Base-by-base conservation (phyloP, 1,139 yeast genomes). In the Candida sanyaensis region DNA sequence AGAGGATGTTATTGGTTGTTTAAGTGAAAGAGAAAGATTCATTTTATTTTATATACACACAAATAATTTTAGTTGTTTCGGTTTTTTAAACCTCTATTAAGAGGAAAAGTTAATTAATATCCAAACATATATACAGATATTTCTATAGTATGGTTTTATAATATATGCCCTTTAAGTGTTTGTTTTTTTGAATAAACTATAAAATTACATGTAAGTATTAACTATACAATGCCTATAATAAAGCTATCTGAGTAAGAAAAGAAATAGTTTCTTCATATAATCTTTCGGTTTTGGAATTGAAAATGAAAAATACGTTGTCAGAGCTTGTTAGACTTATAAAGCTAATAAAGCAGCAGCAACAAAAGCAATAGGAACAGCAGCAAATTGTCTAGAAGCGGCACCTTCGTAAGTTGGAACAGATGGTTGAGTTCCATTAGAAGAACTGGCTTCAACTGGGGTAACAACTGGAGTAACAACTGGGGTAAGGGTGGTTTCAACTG, bases 331-430 rank as follows among this genome's bases (percentile, higher is more conserved):
- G 21, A 42, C 67, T 73, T 74, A 75, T 65, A 75, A 73, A 69
- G 78, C 78, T 64, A 75, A 73, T 64, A 74, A 71, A 69, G 78
- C 79, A 71, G 78, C 79, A 52, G 79, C 80, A 65, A 76, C 77
- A 60, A 74, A 62, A 61, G 77, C 79, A 61, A 73, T 78, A 61
- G 72, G 74, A 71, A 78, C 80, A 56, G 69, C 77, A 63, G 71
- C 69, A 62, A 54, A 64, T 61, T 64, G 68, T 60, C 57, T 68
- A 55, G 59, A 58, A 51, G 66, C 71, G 57, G 66, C 65, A 68
- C 68, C 77, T 59, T 64, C 72, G 67, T 59, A 71, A 53, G 72
- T 61, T 45, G 76, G 60, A 51, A 71, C 66, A 50, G 68, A 64
- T 49, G 62, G 60, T 51, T 66, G 55, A 50, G 61, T 54, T 61